phyloP scores from a whole-genome alignment of 2,329 filamentous ascomycete species.

The Alternaria novae-zelandiae region DNA sequence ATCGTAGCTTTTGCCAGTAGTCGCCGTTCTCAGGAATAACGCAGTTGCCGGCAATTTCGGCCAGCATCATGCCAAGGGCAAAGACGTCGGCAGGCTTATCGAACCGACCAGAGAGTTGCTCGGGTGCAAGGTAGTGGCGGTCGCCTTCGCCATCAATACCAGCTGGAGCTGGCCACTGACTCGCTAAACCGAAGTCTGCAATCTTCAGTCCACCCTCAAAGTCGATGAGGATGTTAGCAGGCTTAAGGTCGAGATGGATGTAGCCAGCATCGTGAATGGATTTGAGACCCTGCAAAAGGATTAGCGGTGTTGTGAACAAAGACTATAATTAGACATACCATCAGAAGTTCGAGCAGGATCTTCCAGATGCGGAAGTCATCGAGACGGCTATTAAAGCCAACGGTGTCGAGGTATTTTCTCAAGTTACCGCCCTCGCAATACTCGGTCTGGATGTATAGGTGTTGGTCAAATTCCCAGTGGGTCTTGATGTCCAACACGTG shows the following conservation, averaged over 20 bases:
- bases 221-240: constrained; percentile 81
- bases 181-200: constrained; percentile 84
- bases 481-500: constrained; percentile 85
- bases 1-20: constrained; percentile 87
- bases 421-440: constrained; percentile 94
- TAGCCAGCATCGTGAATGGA: constrained; percentile 89
- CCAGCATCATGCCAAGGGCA: constrained; percentile 89
- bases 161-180: constrained; percentile 74
- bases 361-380: constrained; percentile 99
- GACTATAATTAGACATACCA: constrained; percentile 63
- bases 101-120: constrained; percentile 84
- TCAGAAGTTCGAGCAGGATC: constrained; percentile 83
- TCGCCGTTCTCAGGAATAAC: constrained; percentile 90
- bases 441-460: constrained; percentile 97
- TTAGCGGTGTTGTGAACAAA: constrained; percentile 26
- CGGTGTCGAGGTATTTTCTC: constrained; percentile 80
- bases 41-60: constrained; percentile 94
- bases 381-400: constrained; percentile 82
- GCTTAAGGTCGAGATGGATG: constrained; percentile 85
- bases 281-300: constrained; percentile 73
- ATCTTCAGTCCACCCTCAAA: constrained; percentile 85
- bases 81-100: constrained; percentile 95
- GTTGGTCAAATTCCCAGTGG: constrained; percentile 83
- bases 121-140: constrained; percentile 93
- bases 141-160: constrained; percentile 91